Percentiles rank a stretch among this genome's conserved stretches.
Evolutionary conservation across 2,329 filamentous ascomycete species (phyloP).

Genomic region (Penicillium sp.): DNA sequence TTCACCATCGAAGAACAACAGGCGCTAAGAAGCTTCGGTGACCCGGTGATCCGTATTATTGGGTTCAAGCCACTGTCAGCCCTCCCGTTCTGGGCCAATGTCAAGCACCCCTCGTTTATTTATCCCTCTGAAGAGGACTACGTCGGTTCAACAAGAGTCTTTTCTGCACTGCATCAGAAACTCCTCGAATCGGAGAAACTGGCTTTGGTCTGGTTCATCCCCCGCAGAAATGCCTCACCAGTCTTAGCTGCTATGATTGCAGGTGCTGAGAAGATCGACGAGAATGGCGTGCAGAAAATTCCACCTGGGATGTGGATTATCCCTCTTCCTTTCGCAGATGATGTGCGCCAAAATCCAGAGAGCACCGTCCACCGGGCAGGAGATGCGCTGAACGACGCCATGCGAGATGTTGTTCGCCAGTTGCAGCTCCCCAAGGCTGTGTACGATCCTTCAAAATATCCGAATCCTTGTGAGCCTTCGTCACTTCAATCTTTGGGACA

Average conservation of each 20-base stretch:
- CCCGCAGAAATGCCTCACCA: conserved; percentile 75
- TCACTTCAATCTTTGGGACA: not conserved
- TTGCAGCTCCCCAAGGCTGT: conserved; percentile 80
- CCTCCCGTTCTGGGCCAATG: conserved; percentile 78
- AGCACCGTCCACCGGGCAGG: conserved; percentile 57
- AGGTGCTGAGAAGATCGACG: conserved; percentile 63
- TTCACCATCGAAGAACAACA: conserved; percentile 84
- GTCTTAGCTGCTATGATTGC: conserved; percentile 78
- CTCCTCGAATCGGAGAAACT: conserved; percentile 75
- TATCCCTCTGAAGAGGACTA: conserved; percentile 90
- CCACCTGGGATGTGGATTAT: conserved; percentile 87
- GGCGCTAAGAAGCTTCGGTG: conserved; percentile 73
- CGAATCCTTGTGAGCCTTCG: conserved; percentile 62
- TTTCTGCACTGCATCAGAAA: conserved; percentile 86
- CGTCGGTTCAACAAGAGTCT: conserved; percentile 87
- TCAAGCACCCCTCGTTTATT: conserved; percentile 85
- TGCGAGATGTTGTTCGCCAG: conserved; percentile 79
- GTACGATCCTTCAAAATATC: conserved; percentile 83
- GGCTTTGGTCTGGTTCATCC: conserved; percentile 84
- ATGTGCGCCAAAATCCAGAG: conserved; percentile 73
- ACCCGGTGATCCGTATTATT: conserved; percentile 80
- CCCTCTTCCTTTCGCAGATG: conserved; percentile 84
- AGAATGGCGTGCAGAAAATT: conserved; percentile 64
- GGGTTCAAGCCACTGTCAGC: conserved; percentile 82
- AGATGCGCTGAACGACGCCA: conserved; percentile 71